Conservation (phyloP, 2,329 filamentous ascomycete genomes). For the Exophiala viscosa region DNA sequence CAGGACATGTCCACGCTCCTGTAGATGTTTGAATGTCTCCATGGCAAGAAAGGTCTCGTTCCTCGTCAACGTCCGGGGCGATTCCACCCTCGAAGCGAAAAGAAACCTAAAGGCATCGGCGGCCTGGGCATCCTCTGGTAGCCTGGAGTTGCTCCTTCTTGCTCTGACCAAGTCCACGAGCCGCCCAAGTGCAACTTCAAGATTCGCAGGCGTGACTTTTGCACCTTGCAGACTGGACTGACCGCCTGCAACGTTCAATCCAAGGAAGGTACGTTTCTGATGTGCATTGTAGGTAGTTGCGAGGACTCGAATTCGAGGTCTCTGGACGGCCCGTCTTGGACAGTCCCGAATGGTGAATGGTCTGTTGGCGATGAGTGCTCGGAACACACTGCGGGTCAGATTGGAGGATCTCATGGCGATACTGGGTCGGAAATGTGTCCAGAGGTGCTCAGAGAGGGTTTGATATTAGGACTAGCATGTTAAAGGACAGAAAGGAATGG, state of each 20-base stretch:
- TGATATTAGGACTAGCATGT: too few species aligned
- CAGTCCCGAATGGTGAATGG: constrained; percentile 32
- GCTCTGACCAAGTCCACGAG: constrained; percentile 65
- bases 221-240: constrained; percentile 15
- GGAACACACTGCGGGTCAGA: constrained; percentile 43
- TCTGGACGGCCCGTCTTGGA: constrained; percentile 4
- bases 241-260: constrained; percentile 12
- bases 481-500: too few species aligned
- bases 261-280: constrained; percentile 24
- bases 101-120: constrained; percentile 62
- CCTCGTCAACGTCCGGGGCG: constrained; percentile 55
- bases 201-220: constrained; percentile 20
- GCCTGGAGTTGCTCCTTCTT: constrained; percentile 60
- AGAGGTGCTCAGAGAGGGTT: too few species aligned
- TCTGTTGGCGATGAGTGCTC: constrained; percentile 43
- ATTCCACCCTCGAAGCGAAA: constrained; percentile 54
- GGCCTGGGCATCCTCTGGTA: constrained; percentile 62
- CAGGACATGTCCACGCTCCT: constrained; percentile 33
- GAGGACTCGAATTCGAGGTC: neutral
- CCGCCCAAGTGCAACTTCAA: constrained; percentile 25
- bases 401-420: constrained; percentile 39
- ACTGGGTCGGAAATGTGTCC: neutral
- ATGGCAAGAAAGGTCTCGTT: constrained; percentile 61
- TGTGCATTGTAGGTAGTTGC: neutral
- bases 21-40: constrained; percentile 60